Conservation (phyloP, 306 rosid genomes). For the Arachis stenosperma region DNA sequence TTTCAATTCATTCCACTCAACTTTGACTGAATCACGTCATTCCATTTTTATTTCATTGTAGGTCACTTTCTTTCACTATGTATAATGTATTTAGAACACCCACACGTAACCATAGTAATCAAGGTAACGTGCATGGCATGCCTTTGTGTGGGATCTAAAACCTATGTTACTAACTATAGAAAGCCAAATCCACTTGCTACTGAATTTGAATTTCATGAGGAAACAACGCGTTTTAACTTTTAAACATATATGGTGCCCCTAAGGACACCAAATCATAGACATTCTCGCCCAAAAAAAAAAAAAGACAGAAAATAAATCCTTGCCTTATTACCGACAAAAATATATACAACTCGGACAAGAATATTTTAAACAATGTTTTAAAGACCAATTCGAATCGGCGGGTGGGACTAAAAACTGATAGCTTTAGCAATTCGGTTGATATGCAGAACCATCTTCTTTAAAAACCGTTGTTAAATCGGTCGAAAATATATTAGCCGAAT, state of each 20-base stretch:
- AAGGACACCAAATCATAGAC: constrained; percentile 33
- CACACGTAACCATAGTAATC: background rate
- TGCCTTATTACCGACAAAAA: background rate
- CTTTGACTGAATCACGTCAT: background rate
- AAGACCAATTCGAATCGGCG: too few relatives aligned
- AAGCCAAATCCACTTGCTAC: background rate
- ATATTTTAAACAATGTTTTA: too few relatives aligned
- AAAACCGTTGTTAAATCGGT: too few relatives aligned
- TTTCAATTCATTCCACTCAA: background rate
- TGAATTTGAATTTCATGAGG: constrained; percentile 30
- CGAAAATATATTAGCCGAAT: too few relatives aligned
- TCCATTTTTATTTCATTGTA: background rate
- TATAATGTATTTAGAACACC: background rate
- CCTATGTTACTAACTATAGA: background rate
- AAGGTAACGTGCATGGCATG: background rate
- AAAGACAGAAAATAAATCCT: background rate
- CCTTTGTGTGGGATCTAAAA: background rate
- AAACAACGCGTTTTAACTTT: constrained; percentile 1
- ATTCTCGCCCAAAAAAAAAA: constrained; percentile 6
- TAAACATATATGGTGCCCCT: background rate
- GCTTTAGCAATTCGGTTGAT: too few relatives aligned
- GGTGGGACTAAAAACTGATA: too few relatives aligned
- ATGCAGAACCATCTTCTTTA: too few relatives aligned
- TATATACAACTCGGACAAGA: too few relatives aligned
- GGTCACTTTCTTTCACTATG: background rate